phyloP scores from a whole-genome alignment of 73 alveolate genomes.

The Effrenium voratum region DNA sequence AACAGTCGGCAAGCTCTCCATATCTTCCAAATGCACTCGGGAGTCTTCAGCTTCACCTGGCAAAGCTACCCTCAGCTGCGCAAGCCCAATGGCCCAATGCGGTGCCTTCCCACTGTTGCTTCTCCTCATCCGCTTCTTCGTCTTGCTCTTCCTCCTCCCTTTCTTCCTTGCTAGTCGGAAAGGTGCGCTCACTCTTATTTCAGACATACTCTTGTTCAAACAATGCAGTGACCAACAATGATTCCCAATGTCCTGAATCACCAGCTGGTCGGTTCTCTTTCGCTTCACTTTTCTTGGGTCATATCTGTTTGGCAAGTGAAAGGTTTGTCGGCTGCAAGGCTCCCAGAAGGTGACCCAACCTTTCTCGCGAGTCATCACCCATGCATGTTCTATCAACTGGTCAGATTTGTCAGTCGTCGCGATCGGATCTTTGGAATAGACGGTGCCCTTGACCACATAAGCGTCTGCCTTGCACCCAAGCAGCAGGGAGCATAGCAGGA shows the following conservation, averaged over 20 bases:
- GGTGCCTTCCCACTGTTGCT: conserved; percentile 87
- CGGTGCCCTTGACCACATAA: conserved; percentile 86
- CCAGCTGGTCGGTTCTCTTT: background rate
- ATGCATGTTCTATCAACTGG: conserved; percentile 68
- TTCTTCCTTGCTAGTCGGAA: conserved; percentile 54
- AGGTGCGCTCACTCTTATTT: too few species aligned
- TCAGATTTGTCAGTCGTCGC: conserved; percentile 57
- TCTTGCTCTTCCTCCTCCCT: conserved; percentile 72
- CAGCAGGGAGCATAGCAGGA: conserved; percentile 71
- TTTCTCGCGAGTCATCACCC: conserved; percentile 93
- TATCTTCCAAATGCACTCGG: conserved; percentile 77
- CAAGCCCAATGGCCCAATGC: too few species aligned
- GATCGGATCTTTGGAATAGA: conserved; percentile 74
- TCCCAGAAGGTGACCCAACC: conserved; percentile 94
- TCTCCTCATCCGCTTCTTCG: conserved; percentile 51
- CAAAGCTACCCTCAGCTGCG: too few species aligned
- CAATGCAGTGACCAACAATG: too few species aligned
- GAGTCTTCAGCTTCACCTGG: conserved; percentile 83
- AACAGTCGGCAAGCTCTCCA: conserved; percentile 69
- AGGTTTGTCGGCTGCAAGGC: conserved; percentile 43
- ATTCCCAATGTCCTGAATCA: too few species aligned
- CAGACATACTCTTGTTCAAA: too few species aligned
- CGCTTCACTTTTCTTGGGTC: conserved; percentile 51
- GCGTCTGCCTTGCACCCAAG: conserved; percentile 90
- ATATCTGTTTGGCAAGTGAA: conserved; percentile 72